Evolutionary conservation across 331 rosid genomes (phyloP), one percentile per base, ranked within the genome.

Genomic region (Rhamnella rubrinervis): DNA sequence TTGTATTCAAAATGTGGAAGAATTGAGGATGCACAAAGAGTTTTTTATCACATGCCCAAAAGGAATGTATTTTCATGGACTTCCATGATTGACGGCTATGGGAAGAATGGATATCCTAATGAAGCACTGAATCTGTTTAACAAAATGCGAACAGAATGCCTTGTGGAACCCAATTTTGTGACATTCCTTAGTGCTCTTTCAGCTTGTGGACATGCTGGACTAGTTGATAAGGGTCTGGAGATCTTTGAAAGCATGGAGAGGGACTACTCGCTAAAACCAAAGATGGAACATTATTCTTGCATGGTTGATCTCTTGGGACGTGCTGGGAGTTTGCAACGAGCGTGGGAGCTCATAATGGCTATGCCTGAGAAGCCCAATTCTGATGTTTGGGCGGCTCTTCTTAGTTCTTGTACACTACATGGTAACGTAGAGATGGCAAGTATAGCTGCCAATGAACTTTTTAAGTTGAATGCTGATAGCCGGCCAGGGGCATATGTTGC

Each of bases 201-300:
- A 19, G 96, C 97, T 78, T 93, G 97, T 71, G 91, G 89, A 26
- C 96, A 90, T 63, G 96, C 95, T 26, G 98, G 97, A 71, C 83
- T 90, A 17, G 89, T 85, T 59, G 87, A 85, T 10, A 81, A 78
- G 64, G 98, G 98, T 51, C 65, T 71, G 73, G 86, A 87, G 75
- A 88, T 93, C 63, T 90, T 93, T 75, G 66, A 81, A 63, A 84
- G 87, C 69, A 93, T 93, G 96, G 83, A 78, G 68, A 81, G 68
- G 59, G 83, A 85, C 51, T 86, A 88, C 81, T 59, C 60, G 11
- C 59, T 90, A 62, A 93, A 82, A 77, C 96, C 96, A 15, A 67
- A 73, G 39, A 90, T 87, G 98, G 98, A 88, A 82, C 97, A 90
- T 81, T 90, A 88, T 71, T 91, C 98, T 60, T 91, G 98, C 75